Evolutionary conservation across 2,329 filamentous ascomycete species (phyloP).

Genomic region (Triangularia verruculosa): DNA sequence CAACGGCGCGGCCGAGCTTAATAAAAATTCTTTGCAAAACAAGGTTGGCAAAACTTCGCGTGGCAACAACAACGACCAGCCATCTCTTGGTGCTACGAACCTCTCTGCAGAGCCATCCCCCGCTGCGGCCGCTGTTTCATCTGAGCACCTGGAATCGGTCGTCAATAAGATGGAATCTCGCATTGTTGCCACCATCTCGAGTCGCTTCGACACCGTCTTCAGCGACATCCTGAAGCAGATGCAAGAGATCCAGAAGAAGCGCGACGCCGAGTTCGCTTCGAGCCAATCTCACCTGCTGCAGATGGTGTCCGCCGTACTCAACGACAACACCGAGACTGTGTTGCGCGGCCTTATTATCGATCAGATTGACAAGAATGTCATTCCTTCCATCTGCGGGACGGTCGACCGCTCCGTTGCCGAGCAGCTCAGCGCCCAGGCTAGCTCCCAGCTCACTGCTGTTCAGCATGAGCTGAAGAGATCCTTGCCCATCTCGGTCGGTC

Average conservation of each 20-base stretch:
- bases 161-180: conserved; percentile 52
- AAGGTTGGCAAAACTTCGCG: conserved; percentile 33
- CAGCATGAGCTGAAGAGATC: conserved; percentile 70
- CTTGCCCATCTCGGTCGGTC: conserved; percentile 64
- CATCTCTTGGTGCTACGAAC: conserved; percentile 19
- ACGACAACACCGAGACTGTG: conserved; percentile 65
- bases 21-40: conserved; percentile 35
- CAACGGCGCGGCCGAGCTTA: conserved; percentile 39
- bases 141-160: conserved; percentile 53
- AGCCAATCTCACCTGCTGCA: conserved; percentile 62
- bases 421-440: conserved; percentile 66
- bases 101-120: conserved; percentile 25
- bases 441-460: conserved; percentile 62
- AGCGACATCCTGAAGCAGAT: conserved; percentile 59
- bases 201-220: conserved; percentile 48
- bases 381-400: conserved; percentile 69
- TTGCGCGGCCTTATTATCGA: conserved; percentile 72
- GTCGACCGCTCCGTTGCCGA: conserved; percentile 67
- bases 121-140: conserved; percentile 32
- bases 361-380: conserved; percentile 70
- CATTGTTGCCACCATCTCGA: conserved; percentile 47
- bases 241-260: conserved; percentile 46
- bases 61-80: conserved; percentile 29
- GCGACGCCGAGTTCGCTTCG: conserved; percentile 42
- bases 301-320: conserved; percentile 58